phyloP scores from a whole-genome alignment of 139 green algal species.

The Coelastrella sp. region DNA sequence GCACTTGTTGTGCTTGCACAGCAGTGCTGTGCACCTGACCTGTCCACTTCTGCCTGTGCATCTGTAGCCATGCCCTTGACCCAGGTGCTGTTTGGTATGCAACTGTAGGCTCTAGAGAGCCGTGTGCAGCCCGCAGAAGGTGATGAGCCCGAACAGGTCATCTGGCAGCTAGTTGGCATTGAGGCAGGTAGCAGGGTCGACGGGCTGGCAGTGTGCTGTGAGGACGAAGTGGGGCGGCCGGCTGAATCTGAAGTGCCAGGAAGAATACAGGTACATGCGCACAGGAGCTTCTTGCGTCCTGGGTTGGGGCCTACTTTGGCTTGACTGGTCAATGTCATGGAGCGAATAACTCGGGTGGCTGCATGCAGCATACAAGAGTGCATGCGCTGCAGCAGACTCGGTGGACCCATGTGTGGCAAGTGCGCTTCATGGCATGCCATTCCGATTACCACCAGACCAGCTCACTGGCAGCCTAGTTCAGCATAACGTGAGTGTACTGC shows the following conservation, averaged over 20 bases:
- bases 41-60: background rate
- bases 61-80: background rate
- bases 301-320: no score
- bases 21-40: background rate
- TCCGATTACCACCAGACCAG: no score
- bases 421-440: no score
- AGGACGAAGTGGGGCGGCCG: constrained; percentile 64
- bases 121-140: background rate
- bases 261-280: constrained; percentile 53
- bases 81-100: background rate
- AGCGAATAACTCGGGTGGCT: no score
- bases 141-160: background rate
- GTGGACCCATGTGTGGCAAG: no score
- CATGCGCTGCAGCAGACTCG: no score
- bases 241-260: constrained; percentile 48
- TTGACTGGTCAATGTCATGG: no score
- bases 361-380: no score
- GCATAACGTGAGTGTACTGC: no score
- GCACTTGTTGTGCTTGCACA: background rate
- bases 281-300: no score
- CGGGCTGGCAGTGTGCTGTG: constrained; percentile 63
- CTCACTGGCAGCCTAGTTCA: no score
- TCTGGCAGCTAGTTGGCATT: constrained; percentile 55
- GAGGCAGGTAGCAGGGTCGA: constrained; percentile 59
- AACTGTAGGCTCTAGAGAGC: background rate